Evolutionary conservation across 305 asterid species (phyloP).

Genomic region (Plantago lanceolata): DNA sequence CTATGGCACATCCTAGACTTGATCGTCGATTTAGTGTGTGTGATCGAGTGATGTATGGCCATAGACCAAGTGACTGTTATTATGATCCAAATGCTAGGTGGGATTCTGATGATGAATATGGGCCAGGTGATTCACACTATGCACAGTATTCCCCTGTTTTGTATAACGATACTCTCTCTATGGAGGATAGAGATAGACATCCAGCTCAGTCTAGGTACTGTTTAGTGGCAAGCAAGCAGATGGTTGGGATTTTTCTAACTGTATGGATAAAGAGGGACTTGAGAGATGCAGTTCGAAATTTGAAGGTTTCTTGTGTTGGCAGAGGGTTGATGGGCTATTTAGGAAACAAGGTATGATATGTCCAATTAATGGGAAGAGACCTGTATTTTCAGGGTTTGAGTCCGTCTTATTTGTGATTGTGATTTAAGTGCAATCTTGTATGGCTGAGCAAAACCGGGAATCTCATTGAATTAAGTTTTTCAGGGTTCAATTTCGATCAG

Average conservation of each 20-base stretch:
- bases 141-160: conserved; percentile 46
- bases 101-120: conserved; percentile 86
- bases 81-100: conserved; percentile 53
- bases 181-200: conserved; percentile 58
- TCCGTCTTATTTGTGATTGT: conserved; percentile 16
- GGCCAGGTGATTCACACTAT: conserved; percentile 49
- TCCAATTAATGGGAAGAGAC: neutral
- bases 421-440: conserved; percentile 14
- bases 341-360: conserved; percentile 74
- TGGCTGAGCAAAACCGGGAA: conserved; percentile 8
- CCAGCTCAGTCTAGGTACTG: conserved; percentile 61
- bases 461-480: conserved; percentile 25
- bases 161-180: conserved; percentile 31
- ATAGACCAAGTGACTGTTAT: conserved; percentile 45
- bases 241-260: conserved; percentile 95
- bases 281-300: conserved; percentile 65
- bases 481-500: conserved; percentile 99
- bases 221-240: conserved; percentile 92
- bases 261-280: conserved; percentile 79
- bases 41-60: conserved; percentile 60
- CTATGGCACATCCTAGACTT: conserved; percentile 52
- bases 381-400: neutral
- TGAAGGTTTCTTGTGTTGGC: conserved; percentile 95
- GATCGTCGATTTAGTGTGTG: conserved; percentile 85
- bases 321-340: conserved; percentile 98